Evolutionary conservation across 108 stramenopile genomes (phyloP), one percentile per base, ranked within the genome.

Genomic region (Fragilaria crotonensis): DNA sequence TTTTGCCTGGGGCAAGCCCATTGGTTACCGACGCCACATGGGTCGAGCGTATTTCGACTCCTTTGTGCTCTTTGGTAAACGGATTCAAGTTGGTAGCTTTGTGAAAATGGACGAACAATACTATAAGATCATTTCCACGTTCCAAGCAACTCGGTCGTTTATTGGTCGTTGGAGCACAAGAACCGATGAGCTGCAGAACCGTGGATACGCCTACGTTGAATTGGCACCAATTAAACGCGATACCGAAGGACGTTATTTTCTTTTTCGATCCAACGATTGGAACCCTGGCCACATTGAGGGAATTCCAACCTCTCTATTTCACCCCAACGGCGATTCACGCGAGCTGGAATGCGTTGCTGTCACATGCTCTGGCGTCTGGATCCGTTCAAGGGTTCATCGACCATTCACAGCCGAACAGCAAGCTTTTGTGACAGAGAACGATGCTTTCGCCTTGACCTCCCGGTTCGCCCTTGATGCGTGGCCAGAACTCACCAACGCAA

Each of bases 211-310:
- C 22, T 50, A 23, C 20, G 23, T 50, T 7, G 23, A 19, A 50
- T 23, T 50, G 7, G n/a, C 49, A 18, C 23, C 49, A 19, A 23
- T 50, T 9, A 5, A 50, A 50, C n/a, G 20, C 5, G 49, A 25
- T 21, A 19, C 20, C 20, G 36, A 41, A 50, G 7, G 7, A 18
- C 9, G 7, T 23, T 7, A 50, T 23, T 50, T 50, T 7, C 49
- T 25, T 5, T 9, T 19, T 7, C 7, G 7, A 18, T 7, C 20
- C 9, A 23, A 5, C 7, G 49, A 50, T 5, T 23, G 49, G 49
- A 50, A 41, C 14, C 49, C n/a, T 50, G 49, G 7, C 20, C 23
- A 50, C 20, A 21, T 50, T 7, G 49, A 50, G 49, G 49, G n/a
- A 25, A 19, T 19, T 7, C 49, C 49, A 21, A 19, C 20, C 7